phyloP scores from a whole-genome alignment of 768 basidiomycete genomes.

The Phlegmacium glaucopus region DNA sequence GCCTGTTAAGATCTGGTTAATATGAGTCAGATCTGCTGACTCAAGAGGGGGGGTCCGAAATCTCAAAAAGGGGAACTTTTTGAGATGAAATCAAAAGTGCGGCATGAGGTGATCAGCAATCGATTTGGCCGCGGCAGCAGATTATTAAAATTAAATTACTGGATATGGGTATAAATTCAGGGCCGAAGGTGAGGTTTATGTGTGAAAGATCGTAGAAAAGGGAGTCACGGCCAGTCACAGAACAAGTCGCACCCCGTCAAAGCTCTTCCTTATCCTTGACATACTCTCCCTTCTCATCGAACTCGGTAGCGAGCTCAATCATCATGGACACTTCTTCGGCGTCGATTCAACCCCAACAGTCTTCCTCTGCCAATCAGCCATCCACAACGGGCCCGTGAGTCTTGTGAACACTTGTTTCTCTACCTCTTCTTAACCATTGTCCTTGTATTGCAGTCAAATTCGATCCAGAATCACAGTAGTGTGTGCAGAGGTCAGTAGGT shows the following conservation, averaged over 20 bases:
- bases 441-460: conserved; percentile 13
- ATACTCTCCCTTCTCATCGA: background rate
- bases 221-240: too few relatives aligned
- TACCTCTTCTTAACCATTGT: background rate
- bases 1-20: too few relatives aligned
- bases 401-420: background rate
- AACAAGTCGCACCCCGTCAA: background rate
- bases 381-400: conserved; percentile 3
- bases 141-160: too few relatives aligned
- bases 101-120: too few relatives aligned
- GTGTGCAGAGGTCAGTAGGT: conserved; percentile 66
- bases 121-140: too few relatives aligned
- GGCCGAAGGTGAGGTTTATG: too few relatives aligned
- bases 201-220: too few relatives aligned
- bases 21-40: too few relatives aligned
- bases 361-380: background rate
- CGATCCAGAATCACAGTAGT: conserved; percentile 72
- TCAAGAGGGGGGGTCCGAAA: too few relatives aligned
- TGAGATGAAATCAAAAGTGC: too few relatives aligned
- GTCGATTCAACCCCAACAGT: conserved; percentile 1
- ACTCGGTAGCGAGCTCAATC: background rate
- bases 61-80: too few relatives aligned
- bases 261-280: background rate
- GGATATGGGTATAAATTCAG: too few relatives aligned
- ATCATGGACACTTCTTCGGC: conserved; percentile 5